Evolutionary conservation across 2,329 filamentous ascomycete genomes (phyloP).

Genomic region (Xylaria sp.): DNA sequence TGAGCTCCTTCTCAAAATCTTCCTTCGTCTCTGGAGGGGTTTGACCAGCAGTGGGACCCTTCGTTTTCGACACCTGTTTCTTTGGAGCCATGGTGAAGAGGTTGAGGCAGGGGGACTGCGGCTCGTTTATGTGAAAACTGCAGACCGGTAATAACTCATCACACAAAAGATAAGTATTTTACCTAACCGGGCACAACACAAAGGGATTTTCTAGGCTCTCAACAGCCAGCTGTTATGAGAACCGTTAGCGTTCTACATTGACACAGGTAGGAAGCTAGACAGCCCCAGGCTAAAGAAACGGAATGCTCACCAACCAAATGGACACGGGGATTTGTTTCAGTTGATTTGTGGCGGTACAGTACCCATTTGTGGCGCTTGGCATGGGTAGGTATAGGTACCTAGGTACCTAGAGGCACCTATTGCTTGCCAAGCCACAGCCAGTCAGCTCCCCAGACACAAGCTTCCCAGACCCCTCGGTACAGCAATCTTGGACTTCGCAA

Average conservation of each 20-base stretch:
- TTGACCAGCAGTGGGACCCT: constrained; percentile 45
- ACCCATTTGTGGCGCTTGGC: constrained; percentile 12
- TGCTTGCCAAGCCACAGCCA: not conserved
- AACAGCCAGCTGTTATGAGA: constrained; percentile 51
- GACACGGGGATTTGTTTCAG: constrained; percentile 29
- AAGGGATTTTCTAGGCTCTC: constrained; percentile 25
- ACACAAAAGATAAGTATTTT: constrained; percentile 18
- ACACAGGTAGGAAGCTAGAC: not conserved
- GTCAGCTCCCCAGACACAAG: not conserved
- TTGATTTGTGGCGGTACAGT: constrained; percentile 31
- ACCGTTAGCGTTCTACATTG: constrained; percentile 31
- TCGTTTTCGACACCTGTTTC: constrained; percentile 46
- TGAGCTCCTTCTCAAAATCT: constrained; percentile 65
- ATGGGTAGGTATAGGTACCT: no score
- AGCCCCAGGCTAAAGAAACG: constrained; percentile 24
- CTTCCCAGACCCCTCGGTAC: not conserved
- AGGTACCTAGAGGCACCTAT: no score
- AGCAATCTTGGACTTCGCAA: no score
- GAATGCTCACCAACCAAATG: constrained; percentile 23
- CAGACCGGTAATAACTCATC: constrained; percentile 14
- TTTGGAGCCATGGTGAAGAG: constrained; percentile 45
- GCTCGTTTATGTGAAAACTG: constrained; percentile 12
- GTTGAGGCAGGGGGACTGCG: constrained; percentile 8
- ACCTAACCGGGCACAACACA: constrained; percentile 20
- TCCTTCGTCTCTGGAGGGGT: constrained; percentile 59